phyloP scores from a whole-genome alignment of 2,329 filamentous ascomycete species.

The Pseudogymnoascus sp. region DNA sequence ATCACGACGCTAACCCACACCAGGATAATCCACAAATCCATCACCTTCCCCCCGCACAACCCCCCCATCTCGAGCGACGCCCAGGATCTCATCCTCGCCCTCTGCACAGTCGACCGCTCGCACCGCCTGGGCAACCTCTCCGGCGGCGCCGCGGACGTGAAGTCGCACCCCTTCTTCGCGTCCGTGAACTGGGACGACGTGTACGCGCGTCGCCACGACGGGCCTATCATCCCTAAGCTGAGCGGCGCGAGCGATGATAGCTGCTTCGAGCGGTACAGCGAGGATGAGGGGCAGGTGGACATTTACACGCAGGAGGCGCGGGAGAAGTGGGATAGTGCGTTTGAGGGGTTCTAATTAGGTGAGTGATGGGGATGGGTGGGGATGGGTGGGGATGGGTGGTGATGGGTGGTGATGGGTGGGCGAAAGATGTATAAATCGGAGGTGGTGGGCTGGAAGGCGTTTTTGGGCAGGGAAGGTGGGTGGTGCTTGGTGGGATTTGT shows the following conservation, averaged over 20 bases:
- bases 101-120: slow-evolving; percentile 73
- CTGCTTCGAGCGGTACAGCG: slow-evolving; percentile 75
- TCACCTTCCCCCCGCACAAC: slow-evolving; percentile 64
- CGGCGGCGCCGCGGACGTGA: slow-evolving; percentile 63
- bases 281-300: slow-evolving; percentile 48
- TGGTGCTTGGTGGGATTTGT: neutral
- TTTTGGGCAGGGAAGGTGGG: neutral
- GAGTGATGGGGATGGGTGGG: no score
- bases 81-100: slow-evolving; percentile 63
- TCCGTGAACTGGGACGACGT: slow-evolving; percentile 67
- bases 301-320: slow-evolving; percentile 61
- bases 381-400: neutral
- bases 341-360: slow-evolving; percentile 55
- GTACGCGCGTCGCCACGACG: slow-evolving; percentile 52
- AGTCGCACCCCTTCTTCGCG: slow-evolving; percentile 66
- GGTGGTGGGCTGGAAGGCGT: neutral
- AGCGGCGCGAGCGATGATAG: slow-evolving; percentile 64
- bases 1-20: neutral
- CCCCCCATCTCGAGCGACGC: slow-evolving; percentile 57
- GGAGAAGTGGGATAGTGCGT: slow-evolving; percentile 60
- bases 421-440: neutral
- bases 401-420: neutral
- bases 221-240: slow-evolving; percentile 69
- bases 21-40: slow-evolving; percentile 70
- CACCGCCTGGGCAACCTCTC: slow-evolving; percentile 70